Conservation (phyloP, 441 rosid species). For the Croton laevigatus region DNA sequence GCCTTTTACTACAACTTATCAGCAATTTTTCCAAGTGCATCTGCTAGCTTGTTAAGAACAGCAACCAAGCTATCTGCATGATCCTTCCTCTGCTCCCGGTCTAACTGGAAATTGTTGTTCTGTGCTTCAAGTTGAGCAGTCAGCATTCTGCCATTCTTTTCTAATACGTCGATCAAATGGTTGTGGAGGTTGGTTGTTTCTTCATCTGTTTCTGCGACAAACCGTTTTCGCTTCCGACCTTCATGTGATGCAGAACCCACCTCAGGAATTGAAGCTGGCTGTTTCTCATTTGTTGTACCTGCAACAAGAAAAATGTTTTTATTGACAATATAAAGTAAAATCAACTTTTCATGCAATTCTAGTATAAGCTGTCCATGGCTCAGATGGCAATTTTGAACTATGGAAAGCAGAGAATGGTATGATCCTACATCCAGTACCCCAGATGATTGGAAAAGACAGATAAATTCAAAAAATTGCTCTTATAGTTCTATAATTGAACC, state of each 20-base stretch:
- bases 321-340: not conserved
- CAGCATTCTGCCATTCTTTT: conserved; percentile 79
- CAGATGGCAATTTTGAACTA: not conserved
- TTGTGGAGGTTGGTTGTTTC: conserved; percentile 37
- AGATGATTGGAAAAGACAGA: not conserved
- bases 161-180: conserved; percentile 66
- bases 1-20: conserved; percentile 70
- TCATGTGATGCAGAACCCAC: conserved; percentile 62
- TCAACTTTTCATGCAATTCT: not conserved
- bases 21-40: conserved; percentile 82
- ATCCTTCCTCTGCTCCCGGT: conserved; percentile 85
- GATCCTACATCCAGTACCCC: not conserved
- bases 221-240: conserved; percentile 63
- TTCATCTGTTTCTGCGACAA: conserved; percentile 40
- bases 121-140: conserved; percentile 89
- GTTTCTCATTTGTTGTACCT: conserved; percentile 56
- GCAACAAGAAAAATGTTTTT: not conserved
- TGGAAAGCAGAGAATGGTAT: not conserved
- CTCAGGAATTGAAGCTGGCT: conserved; percentile 40
- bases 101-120: conserved; percentile 66
- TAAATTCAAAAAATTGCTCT: not conserved
- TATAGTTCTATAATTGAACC: not conserved
- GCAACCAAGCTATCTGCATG: conserved; percentile 62
- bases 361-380: not conserved
- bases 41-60: conserved; percentile 86